Conservation (phyloP, 805 yeast genomes). For the Saccharomycopsis sp. region DNA sequence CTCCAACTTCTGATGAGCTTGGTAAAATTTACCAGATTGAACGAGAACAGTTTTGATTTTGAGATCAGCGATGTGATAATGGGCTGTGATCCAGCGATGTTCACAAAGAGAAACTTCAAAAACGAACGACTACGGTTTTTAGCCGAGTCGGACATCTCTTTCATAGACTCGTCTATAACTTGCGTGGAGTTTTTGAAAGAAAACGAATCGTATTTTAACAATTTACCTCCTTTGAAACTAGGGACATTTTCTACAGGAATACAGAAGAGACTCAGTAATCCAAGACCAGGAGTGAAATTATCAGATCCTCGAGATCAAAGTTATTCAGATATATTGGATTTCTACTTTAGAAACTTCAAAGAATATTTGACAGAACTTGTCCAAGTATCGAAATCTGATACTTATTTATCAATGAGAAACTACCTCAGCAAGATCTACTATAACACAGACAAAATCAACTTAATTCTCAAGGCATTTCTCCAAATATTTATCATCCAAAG, state of each 20-base stretch:
- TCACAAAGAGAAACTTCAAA: not conserved
- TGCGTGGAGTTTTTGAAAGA: slow-evolving; percentile 16
- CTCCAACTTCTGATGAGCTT: not conserved
- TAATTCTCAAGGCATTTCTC: slow-evolving; percentile 54
- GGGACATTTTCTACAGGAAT: slow-evolving; percentile 42
- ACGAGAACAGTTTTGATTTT: slow-evolving; percentile 1
- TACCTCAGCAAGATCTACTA: not conserved
- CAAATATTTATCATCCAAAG: slow-evolving; percentile 59
- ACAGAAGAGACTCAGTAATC: slow-evolving; percentile 42
- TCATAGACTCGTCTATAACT: slow-evolving; percentile 17
- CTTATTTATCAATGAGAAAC: not conserved
- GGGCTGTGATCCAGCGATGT: not conserved
- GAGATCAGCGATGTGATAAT: slow-evolving; percentile 6
- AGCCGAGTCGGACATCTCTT: slow-evolving; percentile 6
- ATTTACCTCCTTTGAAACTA: slow-evolving; percentile 24
- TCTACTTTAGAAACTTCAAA: slow-evolving; percentile 9
- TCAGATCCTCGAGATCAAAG: slow-evolving; percentile 29
- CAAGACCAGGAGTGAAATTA: slow-evolving; percentile 37
- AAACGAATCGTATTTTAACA: slow-evolving; percentile 23
- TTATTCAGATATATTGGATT: slow-evolving; percentile 23
- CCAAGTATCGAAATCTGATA: not conserved
- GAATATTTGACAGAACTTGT: not conserved
- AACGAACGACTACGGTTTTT: not conserved
- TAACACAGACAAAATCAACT: slow-evolving; percentile 27
- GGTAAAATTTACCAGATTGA: not conserved